Evolutionary conservation across 2,329 filamentous ascomycete genomes (phyloP), one percentile per base, ranked within the genome.

Genomic region (Gremmenia infestans): DNA sequence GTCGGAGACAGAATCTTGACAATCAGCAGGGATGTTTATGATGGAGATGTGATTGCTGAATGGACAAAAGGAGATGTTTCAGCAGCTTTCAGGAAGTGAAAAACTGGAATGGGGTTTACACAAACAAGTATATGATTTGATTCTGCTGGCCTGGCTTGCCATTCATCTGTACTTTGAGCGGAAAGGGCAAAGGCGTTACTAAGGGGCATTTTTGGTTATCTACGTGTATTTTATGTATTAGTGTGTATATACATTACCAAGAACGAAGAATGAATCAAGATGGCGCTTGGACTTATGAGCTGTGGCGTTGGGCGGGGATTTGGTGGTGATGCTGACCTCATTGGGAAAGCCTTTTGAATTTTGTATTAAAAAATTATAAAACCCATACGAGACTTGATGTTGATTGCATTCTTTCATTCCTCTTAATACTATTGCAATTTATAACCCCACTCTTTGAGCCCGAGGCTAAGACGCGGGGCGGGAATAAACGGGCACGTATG

Each of bases 21-120:
- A 50, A 75, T 87, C 60, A 83, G 81, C 47, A 79, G 82, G 22
- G 80, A 83, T 63, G 80, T 86, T 25, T 87, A 87, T 63, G 79
- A 83, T 46, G 83, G 84, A 8, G 83, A 86, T 65, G 78, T 85
- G 42, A 67, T 82, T 60, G 85, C 83, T 63, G 84, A 87, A 70
- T 87, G 83, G 83, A 82, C 82, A n/a, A 74, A 81, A 56, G 73
- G 74, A 14, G 84, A 87, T 64, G 82, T 86, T 43, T 82, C 82
- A 73, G 73, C 74, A 53, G 81, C 82, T 15, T 87, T 87, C 65
- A 67, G 56, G 53, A 68, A 64, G 55, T 65, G 55, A 58, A 42
- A 9, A 8, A 17, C 6, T 23, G 23, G 14, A 32, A 39, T 39
- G 37, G n/a, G 8, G 37, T 35, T 47, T 50, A 14, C 9, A 22